Evolutionary conservation across 2,329 filamentous ascomycete genomes (phyloP), one percentile per base, ranked within the genome.

Genomic region (Didymella exigua): DNA sequence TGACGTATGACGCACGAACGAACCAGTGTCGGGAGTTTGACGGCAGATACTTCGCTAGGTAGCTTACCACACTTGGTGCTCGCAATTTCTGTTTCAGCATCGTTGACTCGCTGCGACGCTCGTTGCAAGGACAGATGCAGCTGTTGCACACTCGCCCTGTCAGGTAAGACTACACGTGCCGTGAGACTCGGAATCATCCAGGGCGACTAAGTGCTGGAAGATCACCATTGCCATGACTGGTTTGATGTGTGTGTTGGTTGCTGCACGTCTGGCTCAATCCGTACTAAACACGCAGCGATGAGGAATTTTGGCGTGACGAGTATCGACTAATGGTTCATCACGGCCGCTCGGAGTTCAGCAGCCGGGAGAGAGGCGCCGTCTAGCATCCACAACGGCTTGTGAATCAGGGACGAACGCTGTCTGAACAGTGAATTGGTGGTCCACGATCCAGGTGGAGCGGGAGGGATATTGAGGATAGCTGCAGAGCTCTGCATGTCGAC

Each of bases 191-290:
- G 54, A 54, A 49, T 54, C 56, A 65, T 54, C 60, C 58, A 61
- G 59, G 52, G 55, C 33, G 45, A 46, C 31, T 18, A 36, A 44
- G 33, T 51, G 44, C 27, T 58, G 58, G 54, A 49, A 59, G 54
- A 56, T 52, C 38, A 58, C 44, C 40, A 56, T 47, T 54, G 61
- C 63, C 60, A 59, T 63, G 58, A 60, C 46, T 59, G 61, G 52
- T 49, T 52, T 57, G 61, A 55, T 59, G 52, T 53, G 49, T 47
- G 63, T 58, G 63, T 63, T 59, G 63, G 61, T 60, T 59, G 55
- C 65, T 71, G 68, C 68, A 70, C 61, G 66, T 67, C 52, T 60
- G 52, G 60, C 69, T 70, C 57, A 58, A 71, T 71, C 23, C 43
- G 66, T 66, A 26, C 51, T 68, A 63, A 59, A 44, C 60, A 34